These are phyloP conservation scores for Colletotrichum filicis DNA, from an alignment of 2,329 filamentous ascomycete genomes.

Conservation along the genomic window DNA sequence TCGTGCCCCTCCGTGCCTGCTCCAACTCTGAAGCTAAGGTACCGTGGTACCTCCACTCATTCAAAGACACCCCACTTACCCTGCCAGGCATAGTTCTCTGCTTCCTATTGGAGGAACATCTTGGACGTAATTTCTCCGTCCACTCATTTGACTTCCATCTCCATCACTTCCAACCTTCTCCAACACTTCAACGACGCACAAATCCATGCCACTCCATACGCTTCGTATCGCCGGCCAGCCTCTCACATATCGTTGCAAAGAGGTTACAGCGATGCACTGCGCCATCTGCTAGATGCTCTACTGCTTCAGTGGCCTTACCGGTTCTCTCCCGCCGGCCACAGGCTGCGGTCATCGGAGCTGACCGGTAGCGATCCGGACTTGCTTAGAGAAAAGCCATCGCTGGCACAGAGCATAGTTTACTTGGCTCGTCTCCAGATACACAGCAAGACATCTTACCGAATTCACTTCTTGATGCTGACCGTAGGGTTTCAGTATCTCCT, in stretches of 20 bases:
- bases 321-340: not conserved
- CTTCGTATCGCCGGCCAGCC: not conserved
- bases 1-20: conserved; percentile 20
- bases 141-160: conserved; percentile 14
- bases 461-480: conserved; percentile 7
- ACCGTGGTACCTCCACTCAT: not conserved
- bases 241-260: not conserved
- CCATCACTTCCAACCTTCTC: conserved; percentile 1
- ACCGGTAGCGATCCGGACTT: not conserved
- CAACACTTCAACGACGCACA: not conserved
- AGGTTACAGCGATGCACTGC: not conserved
- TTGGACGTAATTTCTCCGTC: conserved; percentile 21
- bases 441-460: not conserved
- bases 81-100: not conserved
- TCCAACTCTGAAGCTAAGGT: conserved; percentile 3
- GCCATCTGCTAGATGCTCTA: not conserved
- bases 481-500: not conserved
- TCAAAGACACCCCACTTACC: conserved; percentile 6
- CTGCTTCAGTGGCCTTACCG: not conserved
- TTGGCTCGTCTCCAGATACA: not conserved
- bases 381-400: not conserved
- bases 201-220: not conserved
- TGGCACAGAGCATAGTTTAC: not conserved
- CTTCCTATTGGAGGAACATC: conserved; percentile 29
- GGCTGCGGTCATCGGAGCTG: not conserved